phyloP scores from a whole-genome alignment of 192 early-diverging fungal genomes.

The Mortierella alpina region DNA sequence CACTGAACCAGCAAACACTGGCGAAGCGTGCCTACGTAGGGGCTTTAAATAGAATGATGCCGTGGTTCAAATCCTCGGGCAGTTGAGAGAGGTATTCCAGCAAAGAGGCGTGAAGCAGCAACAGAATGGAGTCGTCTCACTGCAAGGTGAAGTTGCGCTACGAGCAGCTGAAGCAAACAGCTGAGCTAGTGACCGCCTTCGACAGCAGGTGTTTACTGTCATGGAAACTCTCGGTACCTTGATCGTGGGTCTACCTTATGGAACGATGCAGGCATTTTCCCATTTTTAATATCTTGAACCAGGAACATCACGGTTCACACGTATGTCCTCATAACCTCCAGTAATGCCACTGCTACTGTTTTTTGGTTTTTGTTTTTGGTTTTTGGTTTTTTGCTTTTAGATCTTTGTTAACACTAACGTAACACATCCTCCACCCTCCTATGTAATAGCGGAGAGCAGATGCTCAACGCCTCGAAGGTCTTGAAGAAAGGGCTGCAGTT shows the following conservation, averaged over 20 bases:
- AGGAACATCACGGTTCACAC: background rate
- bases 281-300: background rate
- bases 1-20: too few species aligned
- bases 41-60: too few species aligned
- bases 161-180: conserved; percentile 9
- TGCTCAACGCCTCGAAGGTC: background rate
- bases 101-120: background rate
- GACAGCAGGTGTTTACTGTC: background rate
- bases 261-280: background rate
- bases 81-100: background rate
- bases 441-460: background rate
- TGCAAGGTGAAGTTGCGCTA: background rate
- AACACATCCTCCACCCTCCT: background rate
- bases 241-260: conserved; percentile 13
- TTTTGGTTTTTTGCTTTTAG: too few species aligned
- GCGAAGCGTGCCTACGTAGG: too few species aligned
- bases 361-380: background rate
- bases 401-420: too few species aligned
- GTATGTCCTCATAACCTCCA: background rate
- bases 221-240: conserved; percentile 8
- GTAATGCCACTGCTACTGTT: background rate
- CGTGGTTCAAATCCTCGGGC: too few species aligned
- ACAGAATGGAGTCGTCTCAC: background rate
- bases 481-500: too few species aligned
- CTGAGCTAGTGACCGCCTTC: conserved; percentile 1